These are phyloP conservation scores for Polytolypa hystricis DNA, from an alignment of 2,329 filamentous ascomycete species.

Conservation along the genomic window DNA sequence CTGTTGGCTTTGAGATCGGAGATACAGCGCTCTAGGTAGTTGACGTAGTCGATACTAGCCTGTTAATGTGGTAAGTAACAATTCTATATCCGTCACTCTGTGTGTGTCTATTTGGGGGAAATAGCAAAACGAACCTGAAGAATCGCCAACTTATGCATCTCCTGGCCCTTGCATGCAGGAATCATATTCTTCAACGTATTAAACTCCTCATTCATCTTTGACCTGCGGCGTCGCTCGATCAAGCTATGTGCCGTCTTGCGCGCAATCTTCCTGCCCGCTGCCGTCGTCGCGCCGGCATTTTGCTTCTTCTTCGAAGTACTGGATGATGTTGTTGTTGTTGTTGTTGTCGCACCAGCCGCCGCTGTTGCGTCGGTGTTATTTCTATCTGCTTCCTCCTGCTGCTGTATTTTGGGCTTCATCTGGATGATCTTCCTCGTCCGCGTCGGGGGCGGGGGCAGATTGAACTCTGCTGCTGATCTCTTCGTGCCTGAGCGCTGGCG, in stretches of 20 bases:
- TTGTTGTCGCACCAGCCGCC: slow-evolving; percentile 6
- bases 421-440: slow-evolving; percentile 93
- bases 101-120: slow-evolving; percentile 4
- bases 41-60: slow-evolving; percentile 93
- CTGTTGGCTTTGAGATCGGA: slow-evolving; percentile 57
- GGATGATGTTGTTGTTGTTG: slow-evolving; percentile 20
- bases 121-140: slow-evolving; percentile 55
- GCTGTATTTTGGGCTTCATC: slow-evolving; percentile 62
- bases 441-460: slow-evolving; percentile 83
- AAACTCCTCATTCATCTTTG: slow-evolving; percentile 99
- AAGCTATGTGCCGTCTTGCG: slow-evolving; percentile 92
- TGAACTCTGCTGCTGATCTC: slow-evolving; percentile 45
- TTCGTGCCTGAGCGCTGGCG: slow-evolving; percentile 27
- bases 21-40: slow-evolving; percentile 85
- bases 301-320: slow-evolving; percentile 67
- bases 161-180: slow-evolving; percentile 79
- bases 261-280: slow-evolving; percentile 86
- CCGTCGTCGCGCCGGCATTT: slow-evolving; percentile 56
- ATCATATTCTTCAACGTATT: slow-evolving; percentile 89
- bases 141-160: slow-evolving; percentile 97
- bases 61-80: slow-evolving; percentile 26
- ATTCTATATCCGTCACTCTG: slow-evolving; percentile 1
- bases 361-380: slow-evolving; percentile 10
- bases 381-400: slow-evolving; percentile 22
- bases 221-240: slow-evolving; percentile 78